These are phyloP conservation scores for Erythrophleum fordii DNA, from an alignment of 306 rosid species.

Conservation along the genomic window DNA sequence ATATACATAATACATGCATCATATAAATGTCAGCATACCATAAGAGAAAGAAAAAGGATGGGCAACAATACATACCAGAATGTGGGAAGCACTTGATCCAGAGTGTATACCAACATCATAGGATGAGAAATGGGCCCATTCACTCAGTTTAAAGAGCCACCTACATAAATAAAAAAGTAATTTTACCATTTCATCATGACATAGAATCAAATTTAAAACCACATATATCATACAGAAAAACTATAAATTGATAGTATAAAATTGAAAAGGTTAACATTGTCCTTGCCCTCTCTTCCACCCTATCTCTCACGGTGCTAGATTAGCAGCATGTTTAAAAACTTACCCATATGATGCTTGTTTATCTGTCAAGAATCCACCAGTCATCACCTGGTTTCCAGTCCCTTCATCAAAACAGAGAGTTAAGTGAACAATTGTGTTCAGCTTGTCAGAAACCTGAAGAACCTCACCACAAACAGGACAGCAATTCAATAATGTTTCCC, in stretches of 20 bases:
- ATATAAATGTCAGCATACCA: slow-evolving; percentile 25
- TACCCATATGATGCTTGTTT: slow-evolving; percentile 94
- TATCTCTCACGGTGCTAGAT: neutral
- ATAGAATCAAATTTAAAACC: slow-evolving; percentile 24
- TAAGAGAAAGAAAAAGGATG: slow-evolving; percentile 18
- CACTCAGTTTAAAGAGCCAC: slow-evolving; percentile 95
- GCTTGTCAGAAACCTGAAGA: slow-evolving; percentile 75
- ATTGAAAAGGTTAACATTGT: slow-evolving; percentile 21
- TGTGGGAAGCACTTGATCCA: slow-evolving; percentile 91
- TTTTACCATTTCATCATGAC: slow-evolving; percentile 19
- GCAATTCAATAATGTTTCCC: slow-evolving; percentile 82
- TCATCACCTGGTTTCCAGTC: slow-evolving; percentile 96
- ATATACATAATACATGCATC: neutral
- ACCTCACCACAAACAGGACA: slow-evolving; percentile 98
- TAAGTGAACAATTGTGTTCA: slow-evolving; percentile 80
- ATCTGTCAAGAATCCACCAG: slow-evolving; percentile 96
- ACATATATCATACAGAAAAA: slow-evolving; percentile 22
- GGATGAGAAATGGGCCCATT: slow-evolving; percentile 92
- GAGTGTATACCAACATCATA: slow-evolving; percentile 90
- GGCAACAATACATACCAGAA: slow-evolving; percentile 62
- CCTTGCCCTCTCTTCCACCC: slow-evolving; percentile 12
- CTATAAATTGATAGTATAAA: slow-evolving; percentile 2
- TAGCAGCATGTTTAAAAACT: slow-evolving; percentile 38
- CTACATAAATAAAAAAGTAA: slow-evolving; percentile 47
- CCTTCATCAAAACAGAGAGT: slow-evolving; percentile 96